Conservation (phyloP, 78 protist genomes). For the Diacronema lutheri region DNA sequence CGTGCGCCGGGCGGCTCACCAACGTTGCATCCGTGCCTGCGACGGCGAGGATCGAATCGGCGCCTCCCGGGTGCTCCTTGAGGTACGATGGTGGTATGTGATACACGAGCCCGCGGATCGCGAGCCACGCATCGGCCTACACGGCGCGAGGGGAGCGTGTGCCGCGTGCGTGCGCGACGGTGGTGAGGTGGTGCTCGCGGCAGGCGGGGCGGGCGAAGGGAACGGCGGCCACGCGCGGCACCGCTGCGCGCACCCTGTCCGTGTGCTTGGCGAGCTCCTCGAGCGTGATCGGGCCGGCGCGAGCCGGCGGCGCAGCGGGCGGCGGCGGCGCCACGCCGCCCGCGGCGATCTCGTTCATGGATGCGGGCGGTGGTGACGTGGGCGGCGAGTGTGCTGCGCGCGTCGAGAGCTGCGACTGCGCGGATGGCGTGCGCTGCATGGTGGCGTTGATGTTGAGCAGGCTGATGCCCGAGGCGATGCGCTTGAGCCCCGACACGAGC, state of each 20-base stretch:
- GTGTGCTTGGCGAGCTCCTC: constrained; percentile 1
- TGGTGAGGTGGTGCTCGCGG: too few species aligned
- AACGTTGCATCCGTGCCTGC: constrained; percentile 28
- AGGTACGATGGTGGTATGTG: constrained; percentile 38
- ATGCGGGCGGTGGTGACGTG: not conserved
- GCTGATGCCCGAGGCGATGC: not conserved
- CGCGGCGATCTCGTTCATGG: not conserved
- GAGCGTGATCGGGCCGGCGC: not conserved
- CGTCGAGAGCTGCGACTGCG: not conserved
- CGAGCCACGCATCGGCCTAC: not conserved
- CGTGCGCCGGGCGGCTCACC: too few species aligned
- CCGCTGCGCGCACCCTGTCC: too few species aligned
- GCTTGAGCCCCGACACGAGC: too few species aligned
- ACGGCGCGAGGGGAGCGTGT: too few species aligned
- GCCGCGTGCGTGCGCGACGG: too few species aligned
- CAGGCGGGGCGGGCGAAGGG: too few species aligned
- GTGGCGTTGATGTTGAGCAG: not conserved
- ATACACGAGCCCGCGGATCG: constrained; percentile 28
- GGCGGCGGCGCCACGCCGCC: not conserved
- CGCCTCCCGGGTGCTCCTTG: constrained; percentile 56
- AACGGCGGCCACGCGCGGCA: too few species aligned
- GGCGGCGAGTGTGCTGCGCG: not conserved
- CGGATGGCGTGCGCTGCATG: too few species aligned
- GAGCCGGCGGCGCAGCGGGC: not conserved
- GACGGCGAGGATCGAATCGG: not conserved